Percentiles rank a stretch among this genome's conserved stretches.
Evolutionary conservation across 2,329 filamentous ascomycete species (phyloP).

Genomic region (Phialocephala sp.): DNA sequence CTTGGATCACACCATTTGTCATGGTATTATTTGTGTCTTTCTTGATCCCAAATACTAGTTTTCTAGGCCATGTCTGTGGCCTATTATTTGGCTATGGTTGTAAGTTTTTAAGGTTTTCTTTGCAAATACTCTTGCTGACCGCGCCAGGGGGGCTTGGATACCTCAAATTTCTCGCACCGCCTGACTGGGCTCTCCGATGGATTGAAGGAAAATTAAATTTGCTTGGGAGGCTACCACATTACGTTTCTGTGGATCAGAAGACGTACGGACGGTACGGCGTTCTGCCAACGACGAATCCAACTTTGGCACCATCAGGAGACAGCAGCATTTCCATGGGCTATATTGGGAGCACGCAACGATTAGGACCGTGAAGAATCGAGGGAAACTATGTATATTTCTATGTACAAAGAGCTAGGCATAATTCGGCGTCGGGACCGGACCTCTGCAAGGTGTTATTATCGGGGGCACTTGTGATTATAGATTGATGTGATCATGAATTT

Average conservation of each 20-base stretch:
- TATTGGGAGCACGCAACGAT: conserved; percentile 67
- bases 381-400: conserved; percentile 19
- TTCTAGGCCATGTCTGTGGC: conserved; percentile 86
- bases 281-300: conserved; percentile 63
- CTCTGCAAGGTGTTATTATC: conserved; percentile 14
- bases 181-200: conserved; percentile 86
- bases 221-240: conserved; percentile 83
- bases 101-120: conserved; percentile 50
- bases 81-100: conserved; percentile 86
- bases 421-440: conserved; percentile 30
- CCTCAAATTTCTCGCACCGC: conserved; percentile 86
- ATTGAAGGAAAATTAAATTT: conserved; percentile 89
- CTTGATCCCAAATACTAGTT: conserved; percentile 79
- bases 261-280: conserved; percentile 93
- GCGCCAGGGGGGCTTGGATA: conserved; percentile 79
- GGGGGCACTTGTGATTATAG: conserved; percentile 27
- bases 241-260: conserved; percentile 94
- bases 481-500: conserved; percentile 25
- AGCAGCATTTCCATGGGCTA: conserved; percentile 59
- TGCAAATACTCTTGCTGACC: conserved; percentile 31
- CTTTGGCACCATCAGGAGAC: conserved; percentile 47
- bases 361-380: conserved; percentile 63
- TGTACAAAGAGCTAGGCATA: conserved; percentile 37
- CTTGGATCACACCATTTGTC: conserved; percentile 87
- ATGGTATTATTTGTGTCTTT: conserved; percentile 76